Conservation (phyloP, 345 rosid genomes). For the Noccaea bulbosa region DNA sequence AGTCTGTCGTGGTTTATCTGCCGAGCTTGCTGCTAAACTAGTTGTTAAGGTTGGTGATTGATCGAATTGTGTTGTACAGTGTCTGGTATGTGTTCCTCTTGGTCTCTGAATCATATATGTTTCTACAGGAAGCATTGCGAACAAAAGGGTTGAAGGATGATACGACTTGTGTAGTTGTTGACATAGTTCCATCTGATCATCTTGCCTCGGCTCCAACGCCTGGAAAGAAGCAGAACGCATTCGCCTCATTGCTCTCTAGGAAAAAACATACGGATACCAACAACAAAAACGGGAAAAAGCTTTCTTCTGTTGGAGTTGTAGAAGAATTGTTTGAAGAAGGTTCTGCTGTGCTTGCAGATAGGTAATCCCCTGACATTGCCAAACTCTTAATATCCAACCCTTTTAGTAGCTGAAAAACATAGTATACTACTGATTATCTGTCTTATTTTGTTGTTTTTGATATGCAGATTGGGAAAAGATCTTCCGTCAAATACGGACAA, state of each 20-base stretch:
- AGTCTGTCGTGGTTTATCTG: constrained; percentile 90
- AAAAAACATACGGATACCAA: constrained; percentile 54
- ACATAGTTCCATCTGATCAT: constrained; percentile 82
- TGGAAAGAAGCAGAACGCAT: constrained; percentile 69
- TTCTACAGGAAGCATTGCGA: constrained; percentile 84
- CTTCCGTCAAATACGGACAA: constrained; percentile 53
- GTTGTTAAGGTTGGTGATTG: constrained; percentile 80
- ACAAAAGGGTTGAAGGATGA: constrained; percentile 98
- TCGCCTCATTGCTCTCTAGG: constrained; percentile 67
- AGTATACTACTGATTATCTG: constrained; percentile 2
- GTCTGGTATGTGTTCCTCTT: neutral
- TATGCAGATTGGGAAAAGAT: constrained; percentile 88
- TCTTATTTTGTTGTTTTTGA: constrained; percentile 7
- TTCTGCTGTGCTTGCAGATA: constrained; percentile 93
- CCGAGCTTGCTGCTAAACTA: constrained; percentile 96
- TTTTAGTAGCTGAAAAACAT: neutral
- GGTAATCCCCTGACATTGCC: constrained; percentile 48
- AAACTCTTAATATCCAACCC: neutral
- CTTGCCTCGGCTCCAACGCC: constrained; percentile 71
- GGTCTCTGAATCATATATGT: constrained; percentile 19
- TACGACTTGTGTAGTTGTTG: constrained; percentile 99
- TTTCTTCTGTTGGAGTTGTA: constrained; percentile 90
- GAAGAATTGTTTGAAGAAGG: constrained; percentile 99
- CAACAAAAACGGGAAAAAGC: constrained; percentile 72
- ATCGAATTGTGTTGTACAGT: constrained; percentile 12